These are phyloP conservation scores for Ilyonectria destructans DNA, from an alignment of 2,329 filamentous ascomycete species.

Conservation along the genomic window DNA sequence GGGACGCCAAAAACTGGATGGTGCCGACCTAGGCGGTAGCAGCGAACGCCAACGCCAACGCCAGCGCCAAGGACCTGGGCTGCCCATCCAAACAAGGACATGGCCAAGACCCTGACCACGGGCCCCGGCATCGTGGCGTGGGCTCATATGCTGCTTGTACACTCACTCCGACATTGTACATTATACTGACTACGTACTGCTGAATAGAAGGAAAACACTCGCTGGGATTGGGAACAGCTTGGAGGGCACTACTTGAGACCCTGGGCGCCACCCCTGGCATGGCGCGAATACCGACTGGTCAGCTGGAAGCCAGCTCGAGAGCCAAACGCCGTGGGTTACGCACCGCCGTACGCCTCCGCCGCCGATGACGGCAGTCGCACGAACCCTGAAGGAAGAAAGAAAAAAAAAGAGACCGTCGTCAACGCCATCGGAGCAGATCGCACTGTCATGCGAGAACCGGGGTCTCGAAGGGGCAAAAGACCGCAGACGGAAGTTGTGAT, in stretches of 20 bases:
- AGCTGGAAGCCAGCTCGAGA: background rate
- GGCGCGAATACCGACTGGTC: conserved; percentile 1
- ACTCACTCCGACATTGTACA: background rate
- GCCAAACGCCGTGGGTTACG: conserved; percentile 23
- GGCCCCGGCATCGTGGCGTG: conserved; percentile 19
- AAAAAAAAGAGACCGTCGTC: conserved; percentile 27
- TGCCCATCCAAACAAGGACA: conserved; percentile 1
- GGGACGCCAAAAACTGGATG: conserved; percentile 4
- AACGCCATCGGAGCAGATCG: conserved; percentile 41
- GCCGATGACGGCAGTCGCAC: conserved; percentile 43
- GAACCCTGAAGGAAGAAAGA: background rate
- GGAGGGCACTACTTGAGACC: conserved; percentile 6
- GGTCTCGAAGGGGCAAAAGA: conserved; percentile 31
- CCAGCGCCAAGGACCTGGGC: conserved; percentile 17
- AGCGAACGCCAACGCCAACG: conserved; percentile 14
- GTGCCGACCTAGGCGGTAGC: background rate
- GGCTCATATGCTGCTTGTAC: conserved; percentile 1
- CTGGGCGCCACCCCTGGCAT: conserved; percentile 18
- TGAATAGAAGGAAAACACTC: background rate
- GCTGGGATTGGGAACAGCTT: background rate
- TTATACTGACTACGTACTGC: background rate
- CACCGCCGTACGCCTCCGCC: conserved; percentile 2
- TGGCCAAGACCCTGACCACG: conserved; percentile 5
- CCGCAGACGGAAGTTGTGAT: background rate
- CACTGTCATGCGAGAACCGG: conserved; percentile 36